Evolutionary conservation across 2,329 filamentous ascomycete species (phyloP), one percentile per base, ranked within the genome.

Genomic region (Pseudocercospora fuligena): DNA sequence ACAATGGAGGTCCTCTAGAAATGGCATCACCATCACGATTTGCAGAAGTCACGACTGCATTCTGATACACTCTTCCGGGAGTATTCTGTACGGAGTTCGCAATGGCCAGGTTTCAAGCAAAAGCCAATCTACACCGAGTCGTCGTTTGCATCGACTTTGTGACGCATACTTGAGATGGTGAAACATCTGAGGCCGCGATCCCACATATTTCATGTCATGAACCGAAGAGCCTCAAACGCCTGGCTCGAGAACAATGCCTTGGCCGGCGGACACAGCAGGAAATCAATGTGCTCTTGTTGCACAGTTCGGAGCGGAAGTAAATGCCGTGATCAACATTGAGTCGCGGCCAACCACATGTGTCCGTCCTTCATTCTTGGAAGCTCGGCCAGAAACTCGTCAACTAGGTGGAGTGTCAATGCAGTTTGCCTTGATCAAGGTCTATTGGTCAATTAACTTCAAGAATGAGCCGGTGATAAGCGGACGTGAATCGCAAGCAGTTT

Each of bases 311-410:
- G 27, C 59, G 29, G 40, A 61, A 23, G 29, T 46, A 19, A 19
- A 49, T 61, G 59, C 59, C 29, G 59, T 61, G 23, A 61, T 51
- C 59, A 51, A 46, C 40, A 33, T 49, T 19, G 43, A 61, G 2
- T 4, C 7, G 19, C 56, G 56, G 56, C 56, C 56, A 58, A 25
- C 31, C 31, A 43, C 56, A 58, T 36, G 7, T 25, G 54, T 8
- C 54, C n/a, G 29, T 14, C 25, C 27, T 57, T 29, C n/a, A 16
- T 31, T 56, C 53, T 33, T 56, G 23, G 53, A 53, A n/a, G 14
- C 33, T 29, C 53, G 27, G 53, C 53, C 29, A 21, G 27, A 5
- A n/a, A 31, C 23, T 29, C 29, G 53, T 12, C 36, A 60, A 60
- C 2, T 14, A 27, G 9, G 31, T 60, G 57, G 33, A 53, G 19